Percentiles rank a stretch among this genome's conserved stretches.
Evolutionary conservation across 78 protist genomes (phyloP).

Genomic region (Speleostelium caveatum): DNA sequence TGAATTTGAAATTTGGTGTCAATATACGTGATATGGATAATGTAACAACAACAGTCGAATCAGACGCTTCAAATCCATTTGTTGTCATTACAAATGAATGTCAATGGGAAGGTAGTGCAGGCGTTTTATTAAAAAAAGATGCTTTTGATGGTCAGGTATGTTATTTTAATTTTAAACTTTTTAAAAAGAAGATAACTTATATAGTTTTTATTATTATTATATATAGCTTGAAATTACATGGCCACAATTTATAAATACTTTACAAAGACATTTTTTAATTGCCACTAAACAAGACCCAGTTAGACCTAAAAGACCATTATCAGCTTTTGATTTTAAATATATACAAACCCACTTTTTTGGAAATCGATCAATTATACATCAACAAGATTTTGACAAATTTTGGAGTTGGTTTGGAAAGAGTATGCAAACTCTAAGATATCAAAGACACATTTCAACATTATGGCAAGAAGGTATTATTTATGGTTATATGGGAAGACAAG

Average conservation of each 20-base stretch:
- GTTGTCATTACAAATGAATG: slow-evolving; percentile 85
- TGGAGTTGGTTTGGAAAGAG: slow-evolving; percentile 84
- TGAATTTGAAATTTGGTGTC: slow-evolving; percentile 79
- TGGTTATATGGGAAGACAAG: slow-evolving; percentile 83
- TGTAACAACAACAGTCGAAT: slow-evolving; percentile 72
- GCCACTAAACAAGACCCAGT: slow-evolving; percentile 83
- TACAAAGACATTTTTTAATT: slow-evolving; percentile 81
- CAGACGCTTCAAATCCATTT: slow-evolving; percentile 74
- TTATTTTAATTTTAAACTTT: background rate
- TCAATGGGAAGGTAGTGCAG: slow-evolving; percentile 83
- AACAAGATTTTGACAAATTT: slow-evolving; percentile 77
- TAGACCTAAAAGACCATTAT: slow-evolving; percentile 67
- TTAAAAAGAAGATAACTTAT: background rate
- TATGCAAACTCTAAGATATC: slow-evolving; percentile 75
- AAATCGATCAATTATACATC: slow-evolving; percentile 58
- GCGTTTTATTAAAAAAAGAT: slow-evolving; percentile 82
- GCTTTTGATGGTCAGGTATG: slow-evolving; percentile 77
- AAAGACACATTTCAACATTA: slow-evolving; percentile 72
- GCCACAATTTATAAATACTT: slow-evolving; percentile 77
- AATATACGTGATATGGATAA: slow-evolving; percentile 68
- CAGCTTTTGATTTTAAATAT: slow-evolving; percentile 69
- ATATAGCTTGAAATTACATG: slow-evolving; percentile 69
- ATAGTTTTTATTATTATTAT: background rate
- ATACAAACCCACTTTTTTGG: slow-evolving; percentile 75
- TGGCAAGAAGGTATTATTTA: slow-evolving; percentile 84